Percentiles rank a stretch among this genome's conserved stretches.
phyloP scores from a whole-genome alignment of 2,329 filamentous ascomycete genomes.

The Cytospora paraplurivora region DNA sequence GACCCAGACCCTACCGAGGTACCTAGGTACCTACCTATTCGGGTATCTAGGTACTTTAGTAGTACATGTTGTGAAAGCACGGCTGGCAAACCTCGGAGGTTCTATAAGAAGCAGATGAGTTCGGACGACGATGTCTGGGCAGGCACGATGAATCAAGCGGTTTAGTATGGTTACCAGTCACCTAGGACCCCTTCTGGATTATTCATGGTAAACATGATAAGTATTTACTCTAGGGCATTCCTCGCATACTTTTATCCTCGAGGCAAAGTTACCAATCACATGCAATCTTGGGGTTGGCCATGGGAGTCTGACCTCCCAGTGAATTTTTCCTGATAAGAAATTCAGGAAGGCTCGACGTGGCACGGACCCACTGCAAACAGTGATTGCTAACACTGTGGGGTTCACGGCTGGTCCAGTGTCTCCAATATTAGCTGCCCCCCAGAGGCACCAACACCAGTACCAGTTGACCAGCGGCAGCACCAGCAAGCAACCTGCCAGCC shows the following conservation, averaged over 20 bases:
- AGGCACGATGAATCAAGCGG: not conserved
- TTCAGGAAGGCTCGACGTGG: not conserved
- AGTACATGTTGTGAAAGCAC: not conserved
- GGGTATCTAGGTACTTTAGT: not conserved
- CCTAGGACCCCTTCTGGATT: not conserved
- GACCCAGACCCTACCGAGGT: not conserved
- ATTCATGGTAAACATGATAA: too few species aligned
- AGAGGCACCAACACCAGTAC: not conserved
- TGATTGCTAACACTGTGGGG: not conserved
- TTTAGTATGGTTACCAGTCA: not conserved
- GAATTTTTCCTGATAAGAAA: not conserved
- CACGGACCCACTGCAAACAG: conserved; percentile 1
- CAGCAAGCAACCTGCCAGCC: not conserved
- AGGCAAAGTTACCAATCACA: not conserved
- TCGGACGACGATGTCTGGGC: not conserved
- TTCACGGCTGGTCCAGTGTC: not conserved
- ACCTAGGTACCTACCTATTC: not conserved
- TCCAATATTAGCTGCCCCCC: too few species aligned
- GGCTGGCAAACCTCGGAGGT: not conserved
- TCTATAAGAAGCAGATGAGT: not conserved
- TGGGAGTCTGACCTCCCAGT: not conserved
- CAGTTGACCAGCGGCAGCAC: conserved; percentile 2
- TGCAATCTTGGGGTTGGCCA: not conserved
- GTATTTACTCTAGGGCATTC: not conserved
- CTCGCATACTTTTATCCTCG: not conserved